These are phyloP conservation scores for Amyloporia xantha DNA, from an alignment of 768 basidiomycete species.

Conservation along the genomic window DNA sequence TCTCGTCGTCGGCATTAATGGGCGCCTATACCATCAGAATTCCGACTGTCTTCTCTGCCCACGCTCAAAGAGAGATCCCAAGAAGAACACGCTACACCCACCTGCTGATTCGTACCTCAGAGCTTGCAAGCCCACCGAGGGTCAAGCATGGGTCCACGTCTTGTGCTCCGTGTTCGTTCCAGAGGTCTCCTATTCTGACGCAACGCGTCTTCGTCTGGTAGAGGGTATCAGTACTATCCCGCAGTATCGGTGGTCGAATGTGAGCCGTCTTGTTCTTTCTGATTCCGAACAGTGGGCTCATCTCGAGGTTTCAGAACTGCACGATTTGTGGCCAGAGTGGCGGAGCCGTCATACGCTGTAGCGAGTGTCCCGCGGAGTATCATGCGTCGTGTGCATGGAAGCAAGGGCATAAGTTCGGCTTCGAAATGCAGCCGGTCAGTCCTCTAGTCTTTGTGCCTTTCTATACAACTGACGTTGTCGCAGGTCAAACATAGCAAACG, in stretches of 20 bases:
- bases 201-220: conserved; percentile 62
- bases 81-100: conserved; percentile 39
- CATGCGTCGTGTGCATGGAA: conserved; percentile 92
- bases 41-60: conserved; percentile 86
- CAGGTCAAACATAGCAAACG: conserved; percentile 76
- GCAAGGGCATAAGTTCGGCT: conserved; percentile 78
- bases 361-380: conserved; percentile 72
- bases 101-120: conserved; percentile 61
- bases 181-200: conserved; percentile 79
- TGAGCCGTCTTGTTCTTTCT: conserved; percentile 31
- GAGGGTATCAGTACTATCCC: conserved; percentile 80
- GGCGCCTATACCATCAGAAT: conserved; percentile 39
- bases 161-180: conserved; percentile 85
- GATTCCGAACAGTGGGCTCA: conserved; percentile 7
- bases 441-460: too few species aligned
- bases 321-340: conserved; percentile 61
- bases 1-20: not conserved
- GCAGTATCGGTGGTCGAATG: conserved; percentile 64
- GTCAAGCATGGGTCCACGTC: conserved; percentile 88
- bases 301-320: conserved; percentile 48
- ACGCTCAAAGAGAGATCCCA: conserved; percentile 42
- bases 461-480: not conserved
- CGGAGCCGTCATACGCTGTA: conserved; percentile 81
- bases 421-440: conserved; percentile 82
- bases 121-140: conserved; percentile 85